phyloP scores from a whole-genome alignment of 805 yeast species.

The Suhomyces sp. region DNA sequence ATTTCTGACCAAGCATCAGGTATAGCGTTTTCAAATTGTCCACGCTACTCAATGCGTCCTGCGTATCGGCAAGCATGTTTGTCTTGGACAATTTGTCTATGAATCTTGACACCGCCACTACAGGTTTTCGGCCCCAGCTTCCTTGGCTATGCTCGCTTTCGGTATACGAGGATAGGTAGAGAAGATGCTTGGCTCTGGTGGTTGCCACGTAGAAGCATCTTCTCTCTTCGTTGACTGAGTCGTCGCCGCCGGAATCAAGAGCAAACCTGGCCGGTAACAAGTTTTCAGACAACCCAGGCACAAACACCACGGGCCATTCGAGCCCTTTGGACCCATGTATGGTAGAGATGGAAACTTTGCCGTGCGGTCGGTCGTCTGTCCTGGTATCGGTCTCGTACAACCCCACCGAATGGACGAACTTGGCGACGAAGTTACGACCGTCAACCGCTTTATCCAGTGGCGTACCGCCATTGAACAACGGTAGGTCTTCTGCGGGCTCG shows the following conservation, averaged over 20 bases:
- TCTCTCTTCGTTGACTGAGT: slow-evolving; percentile 66
- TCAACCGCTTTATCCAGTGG: slow-evolving; percentile 10
- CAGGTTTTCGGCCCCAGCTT: slow-evolving; percentile 21
- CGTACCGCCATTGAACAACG: slow-evolving; percentile 7
- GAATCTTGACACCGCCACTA: slow-evolving; percentile 28
- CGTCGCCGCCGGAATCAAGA: slow-evolving; percentile 22
- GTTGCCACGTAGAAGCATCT: slow-evolving; percentile 84
- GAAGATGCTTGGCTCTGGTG: slow-evolving; percentile 70
- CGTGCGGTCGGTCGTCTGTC: slow-evolving; percentile 17
- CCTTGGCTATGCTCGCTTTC: slow-evolving; percentile 9
- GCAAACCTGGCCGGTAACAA: slow-evolving; percentile 60
- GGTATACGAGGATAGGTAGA: slow-evolving; percentile 43
- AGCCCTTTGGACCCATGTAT: slow-evolving; percentile 92
- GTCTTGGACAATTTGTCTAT: slow-evolving; percentile 12
- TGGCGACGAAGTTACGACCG: slow-evolving; percentile 17
- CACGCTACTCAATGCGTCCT: slow-evolving; percentile 17
- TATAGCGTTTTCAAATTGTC: slow-evolving; percentile 19
- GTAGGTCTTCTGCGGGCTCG: slow-evolving; percentile 26
- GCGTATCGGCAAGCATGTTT: slow-evolving; percentile 9
- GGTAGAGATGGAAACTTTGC: slow-evolving; percentile 58
- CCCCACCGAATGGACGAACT: slow-evolving; percentile 34
- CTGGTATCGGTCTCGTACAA: slow-evolving; percentile 27
- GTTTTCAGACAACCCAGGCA: slow-evolving; percentile 69
- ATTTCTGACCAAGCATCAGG: slow-evolving; percentile 9
- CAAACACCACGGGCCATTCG: slow-evolving; percentile 92